Conservation (phyloP, 1,284 basidiomycete species). For the Ustanciosporium gigantosporum region DNA sequence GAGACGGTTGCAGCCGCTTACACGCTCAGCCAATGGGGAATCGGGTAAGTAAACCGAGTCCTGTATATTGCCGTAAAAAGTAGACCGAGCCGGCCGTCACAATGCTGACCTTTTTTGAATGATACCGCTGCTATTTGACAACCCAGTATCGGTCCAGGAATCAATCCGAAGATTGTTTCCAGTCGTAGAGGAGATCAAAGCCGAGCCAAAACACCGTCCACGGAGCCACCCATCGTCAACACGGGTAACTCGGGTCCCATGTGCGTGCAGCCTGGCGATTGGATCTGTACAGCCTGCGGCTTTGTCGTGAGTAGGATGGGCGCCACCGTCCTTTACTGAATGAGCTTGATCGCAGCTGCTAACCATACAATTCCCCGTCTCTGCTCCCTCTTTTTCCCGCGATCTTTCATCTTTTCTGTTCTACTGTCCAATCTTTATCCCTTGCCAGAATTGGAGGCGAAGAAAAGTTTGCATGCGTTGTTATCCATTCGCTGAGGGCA, state of each 20-base stretch:
- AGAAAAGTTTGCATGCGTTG: slow-evolving; percentile 86
- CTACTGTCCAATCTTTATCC: background rate
- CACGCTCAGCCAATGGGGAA: slow-evolving; percentile 33
- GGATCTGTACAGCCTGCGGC: slow-evolving; percentile 76
- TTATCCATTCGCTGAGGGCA: slow-evolving; percentile 66
- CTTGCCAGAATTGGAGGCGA: slow-evolving; percentile 70
- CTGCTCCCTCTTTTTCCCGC: background rate
- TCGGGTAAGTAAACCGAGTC: slow-evolving; percentile 23
- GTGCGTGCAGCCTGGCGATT: slow-evolving; percentile 83
- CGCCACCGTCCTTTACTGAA: too few species aligned
- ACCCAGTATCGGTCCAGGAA: slow-evolving; percentile 44
- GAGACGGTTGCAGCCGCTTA: slow-evolving; percentile 31
- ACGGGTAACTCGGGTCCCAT: slow-evolving; percentile 86
- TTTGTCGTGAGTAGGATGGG: slow-evolving; percentile 55
- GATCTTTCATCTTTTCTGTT: background rate
- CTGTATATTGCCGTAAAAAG: too few species aligned
- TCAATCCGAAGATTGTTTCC: slow-evolving; percentile 39
- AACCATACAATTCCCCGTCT: too few species aligned
- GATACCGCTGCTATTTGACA: too few species aligned
- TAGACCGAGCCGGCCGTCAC: too few species aligned
- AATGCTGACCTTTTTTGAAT: background rate
- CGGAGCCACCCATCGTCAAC: slow-evolving; percentile 68
- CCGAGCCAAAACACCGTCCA: slow-evolving; percentile 11
- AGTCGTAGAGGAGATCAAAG: slow-evolving; percentile 7
- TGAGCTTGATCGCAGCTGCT: too few species aligned